Evolutionary conservation across 2,329 filamentous ascomycete genomes (phyloP).

Genomic region (Hypomyces perniciosus): DNA sequence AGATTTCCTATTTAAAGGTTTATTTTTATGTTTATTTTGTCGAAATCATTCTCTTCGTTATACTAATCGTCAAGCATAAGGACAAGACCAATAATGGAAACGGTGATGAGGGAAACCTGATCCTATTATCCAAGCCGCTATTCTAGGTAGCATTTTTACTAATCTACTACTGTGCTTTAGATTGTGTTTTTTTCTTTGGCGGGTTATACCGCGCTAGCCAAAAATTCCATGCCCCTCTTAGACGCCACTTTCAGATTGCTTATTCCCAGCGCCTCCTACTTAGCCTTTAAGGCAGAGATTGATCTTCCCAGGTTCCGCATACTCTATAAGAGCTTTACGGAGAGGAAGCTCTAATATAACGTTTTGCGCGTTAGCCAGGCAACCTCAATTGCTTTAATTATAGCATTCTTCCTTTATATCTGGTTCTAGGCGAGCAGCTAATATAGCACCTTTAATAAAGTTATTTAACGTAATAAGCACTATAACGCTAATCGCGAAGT

Average conservation of each 20-base stretch:
- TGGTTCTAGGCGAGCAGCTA: conserved; percentile 60
- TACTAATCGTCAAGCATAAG: conserved; percentile 56
- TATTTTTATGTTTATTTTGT: no score
- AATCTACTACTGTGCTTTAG: conserved; percentile 64
- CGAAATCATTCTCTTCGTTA: conserved; percentile 78
- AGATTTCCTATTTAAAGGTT: no score
- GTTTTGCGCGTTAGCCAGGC: conserved; percentile 57
- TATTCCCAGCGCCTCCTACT: not conserved
- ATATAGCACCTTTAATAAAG: conserved; percentile 55
- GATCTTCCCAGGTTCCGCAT: conserved; percentile 58
- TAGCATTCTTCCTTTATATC: conserved; percentile 52
- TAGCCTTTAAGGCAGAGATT: conserved; percentile 20
- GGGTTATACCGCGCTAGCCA: conserved; percentile 55
- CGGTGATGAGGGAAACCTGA: conserved; percentile 35
- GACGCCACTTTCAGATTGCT: not conserved
- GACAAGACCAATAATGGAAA: no score
- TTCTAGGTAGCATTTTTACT: conserved; percentile 62
- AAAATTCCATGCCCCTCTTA: conserved; percentile 55
- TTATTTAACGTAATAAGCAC: conserved; percentile 44
- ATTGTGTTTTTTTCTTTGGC: conserved; percentile 60
- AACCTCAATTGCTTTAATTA: conserved; percentile 40
- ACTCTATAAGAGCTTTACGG: conserved; percentile 42
- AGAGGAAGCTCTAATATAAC: conserved; percentile 35
- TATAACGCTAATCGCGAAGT: conserved; percentile 51
- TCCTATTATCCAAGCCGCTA: conserved; percentile 62